These are phyloP conservation scores for Cytidiella melzeri DNA, from an alignment of 768 basidiomycete species.

Conservation along the genomic window DNA sequence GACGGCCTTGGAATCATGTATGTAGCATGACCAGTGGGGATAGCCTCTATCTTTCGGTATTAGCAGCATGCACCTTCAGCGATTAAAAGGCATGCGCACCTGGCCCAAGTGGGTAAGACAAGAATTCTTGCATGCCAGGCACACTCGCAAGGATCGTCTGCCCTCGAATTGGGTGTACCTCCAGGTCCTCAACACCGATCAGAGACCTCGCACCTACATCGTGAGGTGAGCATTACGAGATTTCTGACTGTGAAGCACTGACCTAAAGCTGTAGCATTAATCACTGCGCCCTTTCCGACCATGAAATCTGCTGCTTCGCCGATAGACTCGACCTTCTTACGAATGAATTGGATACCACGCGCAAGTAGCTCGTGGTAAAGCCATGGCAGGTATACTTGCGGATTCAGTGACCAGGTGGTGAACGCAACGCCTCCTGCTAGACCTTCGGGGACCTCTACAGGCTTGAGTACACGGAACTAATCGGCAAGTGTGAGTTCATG, in stretches of 20 bases:
- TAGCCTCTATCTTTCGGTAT: background rate
- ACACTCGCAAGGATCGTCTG: conserved; percentile 77
- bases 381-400: conserved; percentile 44
- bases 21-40: conserved; percentile 26
- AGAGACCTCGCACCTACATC: conserved; percentile 57
- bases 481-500: too few species aligned
- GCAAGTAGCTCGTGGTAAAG: conserved; percentile 34
- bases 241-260: conserved; percentile 8
- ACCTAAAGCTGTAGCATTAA: conserved; percentile 57
- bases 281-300: conserved; percentile 33
- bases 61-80: background rate
- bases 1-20: conserved; percentile 62
- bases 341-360: conserved; percentile 39
- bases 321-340: conserved; percentile 35
- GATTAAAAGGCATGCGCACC: background rate
- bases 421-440: conserved; percentile 35
- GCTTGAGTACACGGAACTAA: conserved; percentile 31
- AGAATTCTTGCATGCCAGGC: conserved; percentile 46
- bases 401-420: conserved; percentile 43
- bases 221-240: background rate
- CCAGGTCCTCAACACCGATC: conserved; percentile 75
- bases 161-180: conserved; percentile 72
- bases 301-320: conserved; percentile 40
- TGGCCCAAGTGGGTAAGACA: conserved; percentile 9
- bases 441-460: conserved; percentile 30